Evolutionary conservation across 306 rosid genomes (phyloP).

Genomic region (Rubus parviflorus): DNA sequence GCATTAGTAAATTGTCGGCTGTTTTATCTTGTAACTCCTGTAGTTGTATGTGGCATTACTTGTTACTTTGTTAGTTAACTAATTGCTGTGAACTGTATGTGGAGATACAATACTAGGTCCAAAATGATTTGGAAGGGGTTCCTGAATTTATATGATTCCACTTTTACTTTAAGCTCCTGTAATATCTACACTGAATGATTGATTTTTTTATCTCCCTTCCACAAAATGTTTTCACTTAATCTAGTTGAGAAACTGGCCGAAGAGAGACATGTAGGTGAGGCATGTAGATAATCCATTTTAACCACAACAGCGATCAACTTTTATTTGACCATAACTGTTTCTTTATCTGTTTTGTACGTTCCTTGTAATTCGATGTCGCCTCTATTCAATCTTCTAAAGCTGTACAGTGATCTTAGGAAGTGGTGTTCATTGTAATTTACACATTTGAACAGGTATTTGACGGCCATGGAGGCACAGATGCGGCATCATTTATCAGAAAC

Average conservation of each 20-base stretch:
- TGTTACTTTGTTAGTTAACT: neutral
- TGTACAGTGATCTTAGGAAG: neutral
- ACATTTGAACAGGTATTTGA: slow-evolving; percentile 62
- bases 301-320: neutral
- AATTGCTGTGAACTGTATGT: neutral
- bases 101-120: neutral
- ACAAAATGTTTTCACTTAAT: neutral
- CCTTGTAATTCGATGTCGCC: neutral
- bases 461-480: slow-evolving; percentile 85
- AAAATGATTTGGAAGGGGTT: neutral
- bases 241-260: neutral
- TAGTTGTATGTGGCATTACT: neutral
- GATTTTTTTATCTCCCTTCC: neutral
- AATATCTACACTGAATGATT: neutral
- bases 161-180: neutral
- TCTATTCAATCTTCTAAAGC: neutral
- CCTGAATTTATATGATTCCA: neutral
- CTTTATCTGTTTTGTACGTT: neutral
- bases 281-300: neutral
- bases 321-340: neutral
- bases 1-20: neutral
- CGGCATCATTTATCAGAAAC: slow-evolving; percentile 64
- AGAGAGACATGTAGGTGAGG: neutral
- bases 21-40: neutral
- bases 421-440: neutral